Evolutionary conservation across 257 asterid species (phyloP), one percentile per base, ranked within the genome.

Genomic region (Phtheirospermum japonicum): DNA sequence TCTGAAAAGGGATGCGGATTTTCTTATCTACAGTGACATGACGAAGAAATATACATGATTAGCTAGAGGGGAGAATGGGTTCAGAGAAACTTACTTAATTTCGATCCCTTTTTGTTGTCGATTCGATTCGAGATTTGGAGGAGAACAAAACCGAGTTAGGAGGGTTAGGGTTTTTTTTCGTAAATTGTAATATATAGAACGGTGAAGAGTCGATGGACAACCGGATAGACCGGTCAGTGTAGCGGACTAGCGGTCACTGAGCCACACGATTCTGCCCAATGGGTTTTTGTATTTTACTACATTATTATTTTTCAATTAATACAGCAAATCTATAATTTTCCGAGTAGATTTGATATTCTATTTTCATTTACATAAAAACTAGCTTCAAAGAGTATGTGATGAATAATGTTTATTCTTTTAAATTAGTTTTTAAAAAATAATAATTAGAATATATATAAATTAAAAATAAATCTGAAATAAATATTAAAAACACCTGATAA

Each of bases 181-280:
- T 13, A 1, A 0, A 8, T 56, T 11, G n/a, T 11, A 8, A 39
- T 65, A 57, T 50, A 69, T 69, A 19, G 39, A 56, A 17, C 26
- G 61, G 64, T 13, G 26, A 65, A 65, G 83, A 82, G 77, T 75
- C 81, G 83, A 32, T 66, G 79, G 68, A 43, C 73, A 68, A 76
- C 73, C 77, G 79, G 69, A 66, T 64, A 70, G 79, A 78, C 89
- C 93, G 94, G 94, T 78, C 50, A 57, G 67, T 63, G 23, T 9
- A 66, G 59, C 71, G 74, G 76, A 57, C 65, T 9, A 66, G 59
- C 71, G 74, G 76, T 66, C 68, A 28, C 19, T 64, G 26, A 61
- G 73, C 55, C 59, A 60, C 73, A 65, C 66, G 57, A 69, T 54
- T 31, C 63, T 63, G 42, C 16, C 11, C 28, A 6, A 48, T 5